phyloP scores from a whole-genome alignment of 768 basidiomycete species.

The Russula dissimulans region DNA sequence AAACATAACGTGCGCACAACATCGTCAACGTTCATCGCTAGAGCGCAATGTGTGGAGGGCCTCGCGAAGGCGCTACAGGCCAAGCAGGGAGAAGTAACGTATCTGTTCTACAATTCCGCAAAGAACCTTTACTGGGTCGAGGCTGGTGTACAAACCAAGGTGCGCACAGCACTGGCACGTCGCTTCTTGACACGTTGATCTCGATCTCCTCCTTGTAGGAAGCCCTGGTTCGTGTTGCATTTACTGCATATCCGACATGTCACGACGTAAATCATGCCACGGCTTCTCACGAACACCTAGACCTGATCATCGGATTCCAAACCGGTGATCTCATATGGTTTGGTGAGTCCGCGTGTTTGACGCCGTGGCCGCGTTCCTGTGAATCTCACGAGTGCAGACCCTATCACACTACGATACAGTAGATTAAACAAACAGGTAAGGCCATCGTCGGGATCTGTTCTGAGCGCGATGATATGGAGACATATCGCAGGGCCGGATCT shows the following conservation, averaged over 20 bases:
- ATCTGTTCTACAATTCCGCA: conserved; percentile 79
- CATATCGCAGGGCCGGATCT: conserved; percentile 56
- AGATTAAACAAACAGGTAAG: conserved; percentile 80
- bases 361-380: conserved; percentile 4
- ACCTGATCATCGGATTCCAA: conserved; percentile 84
- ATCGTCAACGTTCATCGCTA: conserved; percentile 85
- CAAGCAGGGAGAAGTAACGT: conserved; percentile 78
- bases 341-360: conserved; percentile 38
- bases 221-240: conserved; percentile 74
- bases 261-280: conserved; percentile 81
- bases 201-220: conserved; percentile 43
- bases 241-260: conserved; percentile 82
- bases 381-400: conserved; percentile 40
- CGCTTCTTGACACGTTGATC: not conserved
- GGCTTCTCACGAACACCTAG: conserved; percentile 67
- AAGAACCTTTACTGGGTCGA: conserved; percentile 86
- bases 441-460: not conserved
- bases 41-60: conserved; percentile 75
- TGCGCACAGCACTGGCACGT: conserved; percentile 30
- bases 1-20: conserved; percentile 88
- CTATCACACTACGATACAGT: conserved; percentile 69
- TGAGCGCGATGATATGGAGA: not conserved
- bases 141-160: conserved; percentile 77
- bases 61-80: conserved; percentile 59
- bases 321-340: conserved; percentile 97